Conservation (phyloP, 2,329 filamentous ascomycete species). For the Xylariaceae sp. region DNA sequence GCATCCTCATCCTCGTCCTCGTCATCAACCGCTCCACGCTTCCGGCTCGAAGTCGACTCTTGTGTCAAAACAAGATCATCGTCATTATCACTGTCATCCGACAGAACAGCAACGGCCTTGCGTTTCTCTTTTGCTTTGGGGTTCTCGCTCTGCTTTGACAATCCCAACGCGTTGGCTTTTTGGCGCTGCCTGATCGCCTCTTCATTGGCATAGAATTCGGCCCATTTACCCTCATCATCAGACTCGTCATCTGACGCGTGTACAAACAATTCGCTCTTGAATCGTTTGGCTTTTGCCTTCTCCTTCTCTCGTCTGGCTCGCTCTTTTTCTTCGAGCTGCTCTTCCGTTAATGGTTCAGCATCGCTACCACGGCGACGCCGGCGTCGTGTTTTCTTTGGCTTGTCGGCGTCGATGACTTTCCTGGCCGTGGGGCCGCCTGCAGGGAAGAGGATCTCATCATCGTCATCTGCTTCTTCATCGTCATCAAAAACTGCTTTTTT, state of each 20-base stretch:
- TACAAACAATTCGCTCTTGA: conserved; percentile 83
- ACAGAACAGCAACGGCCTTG: conserved; percentile 13
- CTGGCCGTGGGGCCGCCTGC: conserved; percentile 62
- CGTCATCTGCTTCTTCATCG: conserved; percentile 60
- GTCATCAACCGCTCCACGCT: conserved; percentile 1
- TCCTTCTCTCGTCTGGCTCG: conserved; percentile 64
- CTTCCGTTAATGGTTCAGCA: conserved; percentile 51
- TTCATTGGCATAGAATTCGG: conserved; percentile 75
- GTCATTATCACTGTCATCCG: conserved; percentile 33
- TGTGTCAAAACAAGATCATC: conserved; percentile 26
- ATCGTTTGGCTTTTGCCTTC: conserved; percentile 70
- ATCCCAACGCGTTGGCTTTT: conserved; percentile 34
- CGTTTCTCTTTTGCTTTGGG: conserved; percentile 31
- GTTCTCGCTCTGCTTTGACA: background rate
- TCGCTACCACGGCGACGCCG: conserved; percentile 53
- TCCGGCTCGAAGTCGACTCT: conserved; percentile 14
- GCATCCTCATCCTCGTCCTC: conserved; percentile 33
- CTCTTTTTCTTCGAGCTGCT: conserved; percentile 63
- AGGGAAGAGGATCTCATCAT: conserved; percentile 65
- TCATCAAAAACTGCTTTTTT: conserved; percentile 67
- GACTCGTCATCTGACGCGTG: conserved; percentile 83
- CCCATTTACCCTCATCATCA: conserved; percentile 63
- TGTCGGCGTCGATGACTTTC: conserved; percentile 51
- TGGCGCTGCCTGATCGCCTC: conserved; percentile 59
- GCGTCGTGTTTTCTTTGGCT: conserved; percentile 56